Base-by-base conservation (phyloP, 2,329 filamentous ascomycete genomes). In the Exophiala bonariae region DNA sequence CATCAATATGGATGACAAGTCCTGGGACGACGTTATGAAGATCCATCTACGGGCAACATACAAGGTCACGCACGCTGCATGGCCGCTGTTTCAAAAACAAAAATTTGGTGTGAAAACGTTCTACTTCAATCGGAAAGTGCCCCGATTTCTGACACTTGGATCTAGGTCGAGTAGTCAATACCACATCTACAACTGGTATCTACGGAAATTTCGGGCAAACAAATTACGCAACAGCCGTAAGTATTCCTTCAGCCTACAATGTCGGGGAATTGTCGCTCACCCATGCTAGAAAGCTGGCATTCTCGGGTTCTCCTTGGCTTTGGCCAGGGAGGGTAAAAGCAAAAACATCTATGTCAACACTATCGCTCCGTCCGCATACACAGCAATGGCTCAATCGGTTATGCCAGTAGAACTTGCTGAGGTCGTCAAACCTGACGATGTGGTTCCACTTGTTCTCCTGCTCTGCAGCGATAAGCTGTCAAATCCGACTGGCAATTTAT, bases 201-300 rank as follows among this genome's bases (percentile, higher is more conserved):
- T 97, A 97, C 67, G 93, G 93, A 60, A 97, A 96, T 80, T 99
- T 97, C 67, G 93, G 93, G 55, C 93, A 99, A 73, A 88, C 92
- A 62, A 97, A 99, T 79, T 97, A 99, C 70, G 81, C 93, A 54
- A 88, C 92, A 49, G 88, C 88, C 47, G 84, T 87, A 79, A 74
- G 83, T 77, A 26, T 1, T 31, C 6, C 1, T 16, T 13, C 14
- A 40, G n/a, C n/a, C 30, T 10, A 18, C 5, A 16, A 33, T 19
- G 23, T 33, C 38, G 38, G 43, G 9, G 35, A 44, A 41, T 54
- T 38, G 45, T 41, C 14, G 3, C 11, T 22, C n/a, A 17, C 22
- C 23, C 6, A 17, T 13, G 26, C 8, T 57, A 87, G 83, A 92
- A 92, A 83, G 80, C 81, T 60, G 92, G 89, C 72, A 97, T 99